Conservation (phyloP, 768 basidiomycete genomes). For the Xanthoconium stramineum region DNA sequence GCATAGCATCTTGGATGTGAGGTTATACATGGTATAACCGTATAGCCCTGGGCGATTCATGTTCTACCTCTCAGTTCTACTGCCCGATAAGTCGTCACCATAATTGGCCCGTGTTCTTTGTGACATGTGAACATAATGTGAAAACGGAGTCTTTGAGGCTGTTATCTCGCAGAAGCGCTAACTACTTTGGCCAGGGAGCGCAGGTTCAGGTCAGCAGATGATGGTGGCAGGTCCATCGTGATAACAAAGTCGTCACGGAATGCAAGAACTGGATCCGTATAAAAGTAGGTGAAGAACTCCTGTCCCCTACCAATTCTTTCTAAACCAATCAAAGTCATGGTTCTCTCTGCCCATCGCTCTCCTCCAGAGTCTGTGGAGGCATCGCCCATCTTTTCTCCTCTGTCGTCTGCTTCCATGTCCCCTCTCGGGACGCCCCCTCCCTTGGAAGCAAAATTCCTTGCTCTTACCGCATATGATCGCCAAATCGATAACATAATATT, state of each 20-base stretch:
- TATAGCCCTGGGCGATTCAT: not conserved
- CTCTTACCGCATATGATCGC: constrained; percentile 1
- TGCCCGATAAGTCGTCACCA: not conserved
- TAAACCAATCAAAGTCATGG: not conserved
- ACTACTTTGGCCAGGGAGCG: not conserved
- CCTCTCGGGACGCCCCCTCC: constrained; percentile 4
- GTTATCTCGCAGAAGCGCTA: not conserved
- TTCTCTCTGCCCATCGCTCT: not conserved
- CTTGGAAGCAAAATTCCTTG: not conserved
- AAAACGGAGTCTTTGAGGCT: too few species aligned
- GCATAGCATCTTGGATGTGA: not conserved
- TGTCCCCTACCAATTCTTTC: not conserved
- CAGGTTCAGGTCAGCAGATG: not conserved
- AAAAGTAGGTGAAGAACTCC: not conserved
- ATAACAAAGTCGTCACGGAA: not conserved
- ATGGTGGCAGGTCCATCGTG: not conserved
- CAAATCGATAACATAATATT: constrained; percentile 22
- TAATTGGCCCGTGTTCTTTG: too few species aligned
- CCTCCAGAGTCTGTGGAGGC: not conserved
- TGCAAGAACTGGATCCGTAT: not conserved
- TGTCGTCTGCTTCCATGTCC: not conserved
- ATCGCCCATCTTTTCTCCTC: not conserved
- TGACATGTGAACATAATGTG: not conserved
- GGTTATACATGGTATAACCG: too few species aligned
- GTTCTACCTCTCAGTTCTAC: not conserved